Evolutionary conservation across 1,284 basidiomycete species (phyloP).

Genomic region (Hymenochaete sp.): DNA sequence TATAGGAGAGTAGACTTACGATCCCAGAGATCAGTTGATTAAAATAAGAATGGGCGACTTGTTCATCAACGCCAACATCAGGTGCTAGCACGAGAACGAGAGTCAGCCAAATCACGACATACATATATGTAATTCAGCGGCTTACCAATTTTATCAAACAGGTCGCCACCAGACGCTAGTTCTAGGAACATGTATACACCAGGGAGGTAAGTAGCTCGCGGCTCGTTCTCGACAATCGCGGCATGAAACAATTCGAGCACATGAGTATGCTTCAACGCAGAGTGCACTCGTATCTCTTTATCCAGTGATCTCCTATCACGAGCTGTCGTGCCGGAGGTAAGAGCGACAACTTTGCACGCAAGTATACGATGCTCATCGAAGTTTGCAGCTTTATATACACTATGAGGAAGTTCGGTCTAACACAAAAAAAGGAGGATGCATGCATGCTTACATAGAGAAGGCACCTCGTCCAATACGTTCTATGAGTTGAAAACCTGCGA

Average conservation of each 20-base stretch:
- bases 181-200: conserved; percentile 92
- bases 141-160: conserved; percentile 96
- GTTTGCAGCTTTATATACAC: conserved; percentile 77
- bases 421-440: conserved; percentile 5
- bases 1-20: conserved; percentile 32
- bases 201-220: conserved; percentile 51
- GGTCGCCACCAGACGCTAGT: conserved; percentile 86
- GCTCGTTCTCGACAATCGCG: conserved; percentile 58
- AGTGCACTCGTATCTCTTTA: conserved; percentile 91
- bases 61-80: conserved; percentile 81
- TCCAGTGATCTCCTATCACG: conserved; percentile 70
- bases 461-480: conserved; percentile 78
- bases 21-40: conserved; percentile 79
- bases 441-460: conserved; percentile 66
- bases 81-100: conserved; percentile 43
- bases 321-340: conserved; percentile 52
- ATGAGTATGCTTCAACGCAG: conserved; percentile 71
- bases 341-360: conserved; percentile 76
- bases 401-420: conserved; percentile 27
- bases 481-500: conserved; percentile 68
- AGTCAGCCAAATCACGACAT: too few species aligned
- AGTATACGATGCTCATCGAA: conserved; percentile 59
- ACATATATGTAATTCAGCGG: too few species aligned
- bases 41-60: conserved; percentile 90
- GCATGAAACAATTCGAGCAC: conserved; percentile 82